Base-by-base conservation (phyloP, 2,329 filamentous ascomycete species). In the Colletotrichum sublineola region DNA sequence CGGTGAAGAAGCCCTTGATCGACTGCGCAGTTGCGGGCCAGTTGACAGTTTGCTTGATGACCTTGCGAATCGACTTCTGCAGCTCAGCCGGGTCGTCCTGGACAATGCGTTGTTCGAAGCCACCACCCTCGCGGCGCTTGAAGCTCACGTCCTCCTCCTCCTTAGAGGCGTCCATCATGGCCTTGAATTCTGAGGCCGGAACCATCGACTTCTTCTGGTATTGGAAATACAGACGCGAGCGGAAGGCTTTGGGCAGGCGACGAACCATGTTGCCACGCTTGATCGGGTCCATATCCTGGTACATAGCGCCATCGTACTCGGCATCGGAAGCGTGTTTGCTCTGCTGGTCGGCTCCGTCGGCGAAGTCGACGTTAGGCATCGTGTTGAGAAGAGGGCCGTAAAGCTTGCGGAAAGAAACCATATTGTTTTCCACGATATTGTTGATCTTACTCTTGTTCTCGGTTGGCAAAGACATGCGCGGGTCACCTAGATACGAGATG, bases 261-360 rank as follows among this genome's bases (percentile, higher is more conserved):
- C 96, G 91, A 12, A 99, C 96, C 94, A 99, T 99, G 82, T 99
- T 99, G 24, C 94, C 94, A 69, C 96, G 91, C 78, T 93, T 95
- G 70, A 94, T 84, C 0, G 95, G 94, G 77, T 97, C 94, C 95
- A 98, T 97, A 78, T 98, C 95, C 82, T 99, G 96, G 53, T 88
- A 86, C 29, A 99, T 85, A 20, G 84, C 87, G 75, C 94, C 87
- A 75, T 96, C 91, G 36, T 89, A 86, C 15, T 86, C 82, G 0
- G 88, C 83, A 75, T 93, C 90, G 63, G 89, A 87, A 31, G 46
- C 46, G 31, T 75, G 48, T 40, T 83, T 81, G 46, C 88, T 81
- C 55, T 81, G 87, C 76, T 89, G 89, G 48, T 88, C 87, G 42
- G 67, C 71, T 18, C 64, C 65, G 76, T 95, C 93, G 67, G 88